These are phyloP conservation scores for Nicotiana obtusifolia DNA, from an alignment of 257 asterid species.

Conservation along the genomic window DNA sequence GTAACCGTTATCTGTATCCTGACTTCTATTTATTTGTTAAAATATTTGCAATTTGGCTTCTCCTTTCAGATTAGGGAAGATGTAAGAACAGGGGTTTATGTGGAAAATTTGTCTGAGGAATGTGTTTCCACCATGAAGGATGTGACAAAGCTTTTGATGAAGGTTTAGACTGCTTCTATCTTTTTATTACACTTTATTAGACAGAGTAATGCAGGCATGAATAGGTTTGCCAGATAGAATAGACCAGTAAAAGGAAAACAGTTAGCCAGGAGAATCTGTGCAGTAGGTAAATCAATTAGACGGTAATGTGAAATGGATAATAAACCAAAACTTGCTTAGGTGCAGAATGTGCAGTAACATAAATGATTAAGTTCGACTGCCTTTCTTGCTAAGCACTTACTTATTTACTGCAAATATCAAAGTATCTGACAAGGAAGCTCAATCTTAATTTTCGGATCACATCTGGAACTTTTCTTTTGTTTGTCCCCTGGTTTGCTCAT, in stretches of 20 bases:
- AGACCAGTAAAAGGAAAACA: background rate
- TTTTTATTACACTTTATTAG: background rate
- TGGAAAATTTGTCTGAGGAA: conserved; percentile 89
- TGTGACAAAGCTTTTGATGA: conserved; percentile 71
- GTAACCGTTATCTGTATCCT: background rate
- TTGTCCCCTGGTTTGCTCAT: background rate
- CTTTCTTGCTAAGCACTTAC: background rate
- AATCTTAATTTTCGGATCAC: background rate
- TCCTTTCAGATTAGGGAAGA: conserved; percentile 87
- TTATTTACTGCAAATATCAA: background rate
- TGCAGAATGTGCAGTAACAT: conserved; percentile 5
- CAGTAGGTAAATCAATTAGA: background rate
- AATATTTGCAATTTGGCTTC: conserved; percentile 1
- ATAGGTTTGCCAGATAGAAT: background rate
- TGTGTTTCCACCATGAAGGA: conserved; percentile 86
- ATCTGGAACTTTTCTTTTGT: background rate
- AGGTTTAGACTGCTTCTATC: conserved; percentile 43
- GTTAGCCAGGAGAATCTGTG: background rate
- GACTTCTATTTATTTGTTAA: background rate
- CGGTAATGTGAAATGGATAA: background rate
- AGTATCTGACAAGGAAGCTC: background rate
- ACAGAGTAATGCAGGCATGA: background rate
- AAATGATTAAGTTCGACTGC: background rate
- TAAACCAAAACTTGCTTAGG: background rate
- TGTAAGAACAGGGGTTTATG: conserved; percentile 85